Evolutionary conservation across 1,139 yeast species (phyloP).

Genomic region (Petasospora rhodanensis): DNA sequence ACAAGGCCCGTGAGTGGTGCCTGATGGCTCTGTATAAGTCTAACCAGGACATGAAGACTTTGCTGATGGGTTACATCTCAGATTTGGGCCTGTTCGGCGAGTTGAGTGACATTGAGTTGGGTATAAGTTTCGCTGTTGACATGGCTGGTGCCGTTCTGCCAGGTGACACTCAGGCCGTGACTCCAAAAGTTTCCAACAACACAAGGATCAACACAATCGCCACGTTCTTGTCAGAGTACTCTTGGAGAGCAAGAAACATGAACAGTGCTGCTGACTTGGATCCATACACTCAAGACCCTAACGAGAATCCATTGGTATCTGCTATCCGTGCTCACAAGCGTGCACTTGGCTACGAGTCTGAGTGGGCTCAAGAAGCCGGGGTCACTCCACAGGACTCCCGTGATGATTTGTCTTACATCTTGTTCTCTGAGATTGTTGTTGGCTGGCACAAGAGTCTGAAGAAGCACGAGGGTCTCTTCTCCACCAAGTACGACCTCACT

Average conservation of each 20-base stretch:
- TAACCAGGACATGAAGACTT: constrained; percentile 69
- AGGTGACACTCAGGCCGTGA: constrained; percentile 55
- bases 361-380: neutral
- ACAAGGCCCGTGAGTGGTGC: constrained; percentile 66
- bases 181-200: too few species aligned
- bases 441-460: constrained; percentile 66
- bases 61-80: constrained; percentile 73
- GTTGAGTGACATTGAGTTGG: constrained; percentile 37
- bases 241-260: constrained; percentile 58
- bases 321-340: constrained; percentile 11
- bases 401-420: constrained; percentile 48
- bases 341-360: constrained; percentile 6
- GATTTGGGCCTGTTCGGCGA: constrained; percentile 52
- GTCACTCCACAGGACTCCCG: constrained; percentile 47
- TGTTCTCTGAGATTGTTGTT: constrained; percentile 61
- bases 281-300: constrained; percentile 10
- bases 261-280: constrained; percentile 8
- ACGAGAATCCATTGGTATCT: constrained; percentile 20
- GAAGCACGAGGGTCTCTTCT: constrained; percentile 60
- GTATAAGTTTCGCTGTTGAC: constrained; percentile 63
- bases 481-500: constrained; percentile 51
- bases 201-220: constrained; percentile 57
- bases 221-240: constrained; percentile 70
- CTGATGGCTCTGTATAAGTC: constrained; percentile 48
- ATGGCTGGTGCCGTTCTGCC: constrained; percentile 73